A percentile compares a stretch with the other conserved stretches of the same genome.
phyloP scores from a whole-genome alignment of 2,329 filamentous ascomycete genomes.

The Pleoardoris graminearum region DNA sequence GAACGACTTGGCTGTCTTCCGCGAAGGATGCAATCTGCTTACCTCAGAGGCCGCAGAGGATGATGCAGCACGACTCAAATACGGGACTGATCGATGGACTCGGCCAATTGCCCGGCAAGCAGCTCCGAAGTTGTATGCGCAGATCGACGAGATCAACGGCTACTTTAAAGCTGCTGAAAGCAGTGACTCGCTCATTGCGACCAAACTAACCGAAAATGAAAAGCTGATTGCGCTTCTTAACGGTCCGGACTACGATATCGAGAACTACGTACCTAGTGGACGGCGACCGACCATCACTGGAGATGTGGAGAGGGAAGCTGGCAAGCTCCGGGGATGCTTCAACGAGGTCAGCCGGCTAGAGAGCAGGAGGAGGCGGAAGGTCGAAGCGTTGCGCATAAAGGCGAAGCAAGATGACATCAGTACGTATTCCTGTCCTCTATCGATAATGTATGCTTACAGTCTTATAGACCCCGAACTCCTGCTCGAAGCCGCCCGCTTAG shows the following conservation, averaged over 20 bases:
- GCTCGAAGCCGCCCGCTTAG: constrained; percentile 79
- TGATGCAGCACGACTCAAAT: constrained; percentile 71
- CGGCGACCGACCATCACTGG: constrained; percentile 78
- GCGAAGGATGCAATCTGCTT: constrained; percentile 79
- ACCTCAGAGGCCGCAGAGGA: constrained; percentile 84
- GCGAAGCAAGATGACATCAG: constrained; percentile 85
- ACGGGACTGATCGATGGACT: constrained; percentile 85
- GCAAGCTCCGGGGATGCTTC: constrained; percentile 73
- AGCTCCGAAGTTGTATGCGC: constrained; percentile 71
- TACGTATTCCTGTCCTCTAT: constrained; percentile 40
- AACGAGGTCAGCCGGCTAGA: constrained; percentile 87
- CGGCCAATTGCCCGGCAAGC: constrained; percentile 72
- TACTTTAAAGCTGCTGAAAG: constrained; percentile 76
- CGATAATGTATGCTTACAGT: constrained; percentile 27
- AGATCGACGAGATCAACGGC: constrained; percentile 77
- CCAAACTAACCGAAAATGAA: constrained; percentile 78
- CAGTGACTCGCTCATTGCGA: constrained; percentile 71
- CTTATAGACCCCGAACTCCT: constrained; percentile 71
- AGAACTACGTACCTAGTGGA: constrained; percentile 88
- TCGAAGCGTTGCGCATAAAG: constrained; percentile 77
- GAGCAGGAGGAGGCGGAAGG: constrained; percentile 74
- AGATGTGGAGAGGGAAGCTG: constrained; percentile 77
- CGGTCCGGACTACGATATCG: constrained; percentile 77
- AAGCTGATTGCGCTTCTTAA: constrained; percentile 74
- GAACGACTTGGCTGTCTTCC: constrained; percentile 75